A percentile compares a stretch with the other conserved stretches of the same genome.
Conservation (phyloP, 768 basidiomycete species). For the Leccinum olivaceopallidum region DNA sequence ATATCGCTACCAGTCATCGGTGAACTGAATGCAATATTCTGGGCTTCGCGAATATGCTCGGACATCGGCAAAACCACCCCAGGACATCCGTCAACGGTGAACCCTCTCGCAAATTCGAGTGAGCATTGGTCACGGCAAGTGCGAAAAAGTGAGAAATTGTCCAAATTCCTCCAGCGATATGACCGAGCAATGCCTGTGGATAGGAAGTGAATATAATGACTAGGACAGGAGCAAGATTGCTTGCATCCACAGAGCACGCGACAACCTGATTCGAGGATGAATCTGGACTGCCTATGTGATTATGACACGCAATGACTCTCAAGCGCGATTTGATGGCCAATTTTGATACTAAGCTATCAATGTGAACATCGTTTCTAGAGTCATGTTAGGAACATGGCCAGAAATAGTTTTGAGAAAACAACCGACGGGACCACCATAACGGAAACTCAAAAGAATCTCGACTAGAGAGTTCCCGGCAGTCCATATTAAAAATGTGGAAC, state of each 20-base stretch:
- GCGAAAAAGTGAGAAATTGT: conserved; percentile 45
- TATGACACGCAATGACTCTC: conserved; percentile 17
- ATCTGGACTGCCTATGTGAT: conserved; percentile 16
- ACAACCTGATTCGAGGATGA: conserved; percentile 36
- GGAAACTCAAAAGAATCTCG: conserved; percentile 11
- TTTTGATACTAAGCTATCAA: conserved; percentile 18
- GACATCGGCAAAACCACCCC: conserved; percentile 43
- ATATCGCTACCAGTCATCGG: conserved; percentile 31
- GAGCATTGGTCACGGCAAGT: conserved; percentile 46
- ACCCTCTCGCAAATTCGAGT: conserved; percentile 37
- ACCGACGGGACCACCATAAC: conserved; percentile 24
- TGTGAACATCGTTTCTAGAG: conserved; percentile 10
- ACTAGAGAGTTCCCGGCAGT: not conserved
- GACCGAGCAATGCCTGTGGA: conserved; percentile 41
- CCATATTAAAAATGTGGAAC: conserved; percentile 24
- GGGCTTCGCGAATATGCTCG: conserved; percentile 39
- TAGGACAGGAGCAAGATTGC: conserved; percentile 17
- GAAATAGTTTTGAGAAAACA: not conserved
- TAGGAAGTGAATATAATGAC: conserved; percentile 5
- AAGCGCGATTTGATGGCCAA: conserved; percentile 19
- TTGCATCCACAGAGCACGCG: conserved; percentile 42
- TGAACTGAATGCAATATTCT: conserved; percentile 43
- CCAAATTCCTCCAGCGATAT: conserved; percentile 38
- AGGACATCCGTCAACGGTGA: conserved; percentile 45
- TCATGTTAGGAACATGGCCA: conserved; percentile 1